Evolutionary conservation across 768 basidiomycete species (phyloP), one percentile per base, ranked within the genome.

Genomic region (Boletus pseudo-olivaceus): DNA sequence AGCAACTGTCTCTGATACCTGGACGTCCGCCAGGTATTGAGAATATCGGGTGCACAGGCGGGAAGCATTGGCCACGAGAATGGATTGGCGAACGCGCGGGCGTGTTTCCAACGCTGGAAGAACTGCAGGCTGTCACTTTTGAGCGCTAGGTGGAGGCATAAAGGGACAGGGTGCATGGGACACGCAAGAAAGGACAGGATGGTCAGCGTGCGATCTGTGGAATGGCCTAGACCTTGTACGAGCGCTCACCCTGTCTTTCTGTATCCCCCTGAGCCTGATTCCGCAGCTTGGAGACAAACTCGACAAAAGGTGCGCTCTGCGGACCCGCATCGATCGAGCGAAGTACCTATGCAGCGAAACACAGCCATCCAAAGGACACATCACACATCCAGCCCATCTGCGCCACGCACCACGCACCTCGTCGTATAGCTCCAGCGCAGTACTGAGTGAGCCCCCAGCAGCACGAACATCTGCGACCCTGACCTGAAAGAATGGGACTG

Each of bases 41-140:
- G 56, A n/a, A 71, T 65, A 14, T 70, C 69, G 15, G 63, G 60
- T 7, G 68, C 61, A 19, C 30, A 56, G 0, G 40, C 0, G 3
- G 69, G 69, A 2, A 72, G 63, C 66, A 72, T 67, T 0, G 69
- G 69, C 68, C 70, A 70, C 9, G 59, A 63, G 53, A 70, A 72
- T 0, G 69, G 69, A 33, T 67, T 71, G 1, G 70, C 64, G 15
- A 72, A 72, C 39, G 71, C 53, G 14, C 69, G 62, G 3, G 69
- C 59, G 3, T 59, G 66, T 42, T 70, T 70, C 69, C 69, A 70
- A 34, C 53, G 48, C 35, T 70, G 69, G 57, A 70, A 70, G 54
- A 71, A 70, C 10, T 56, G 64, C 17, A 70, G 32, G 35, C 51
- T 58, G 10, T 63, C 60, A 1, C 55, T 67, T 29, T 60, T 64